phyloP scores from a whole-genome alignment of 257 asterid genomes.

The Solanum gracilifrons region DNA sequence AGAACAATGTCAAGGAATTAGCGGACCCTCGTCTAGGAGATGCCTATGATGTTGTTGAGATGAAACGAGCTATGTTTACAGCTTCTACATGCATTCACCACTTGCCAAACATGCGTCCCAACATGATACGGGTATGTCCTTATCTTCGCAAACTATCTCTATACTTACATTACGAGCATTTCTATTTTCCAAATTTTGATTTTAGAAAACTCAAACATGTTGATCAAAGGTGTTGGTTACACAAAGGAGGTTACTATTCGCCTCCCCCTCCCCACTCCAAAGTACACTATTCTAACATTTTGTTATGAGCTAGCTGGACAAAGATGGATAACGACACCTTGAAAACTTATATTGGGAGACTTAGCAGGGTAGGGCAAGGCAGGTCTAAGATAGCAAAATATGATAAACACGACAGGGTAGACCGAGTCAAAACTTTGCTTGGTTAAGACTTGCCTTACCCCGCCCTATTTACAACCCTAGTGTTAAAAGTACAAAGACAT shows the following conservation, averaged over 20 bases:
- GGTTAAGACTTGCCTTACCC: background rate
- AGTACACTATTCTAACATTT: background rate
- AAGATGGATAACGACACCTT: background rate
- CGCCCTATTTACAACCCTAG: background rate
- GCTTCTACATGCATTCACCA: conserved; percentile 85
- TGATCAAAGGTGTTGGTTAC: background rate
- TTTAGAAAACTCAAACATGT: background rate
- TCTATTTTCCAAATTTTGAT: background rate
- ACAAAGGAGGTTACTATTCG: background rate
- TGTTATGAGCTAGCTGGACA: background rate
- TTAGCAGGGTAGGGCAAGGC: background rate
- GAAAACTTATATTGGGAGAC: background rate
- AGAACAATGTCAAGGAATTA: conserved; percentile 48
- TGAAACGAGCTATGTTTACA: conserved; percentile 63
- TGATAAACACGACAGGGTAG: background rate
- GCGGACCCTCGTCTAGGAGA: conserved; percentile 70
- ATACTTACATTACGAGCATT: background rate
- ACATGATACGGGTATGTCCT: conserved; percentile 56
- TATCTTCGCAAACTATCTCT: background rate
- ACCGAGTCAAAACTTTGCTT: background rate
- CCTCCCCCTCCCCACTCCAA: background rate
- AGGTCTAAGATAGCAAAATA: background rate
- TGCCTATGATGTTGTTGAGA: conserved; percentile 37
- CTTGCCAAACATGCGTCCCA: conserved; percentile 71
- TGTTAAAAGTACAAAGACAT: background rate